Evolutionary conservation across 1,284 basidiomycete genomes (phyloP), one percentile per base, ranked within the genome.

Genomic region (Farysia itapuensis): DNA sequence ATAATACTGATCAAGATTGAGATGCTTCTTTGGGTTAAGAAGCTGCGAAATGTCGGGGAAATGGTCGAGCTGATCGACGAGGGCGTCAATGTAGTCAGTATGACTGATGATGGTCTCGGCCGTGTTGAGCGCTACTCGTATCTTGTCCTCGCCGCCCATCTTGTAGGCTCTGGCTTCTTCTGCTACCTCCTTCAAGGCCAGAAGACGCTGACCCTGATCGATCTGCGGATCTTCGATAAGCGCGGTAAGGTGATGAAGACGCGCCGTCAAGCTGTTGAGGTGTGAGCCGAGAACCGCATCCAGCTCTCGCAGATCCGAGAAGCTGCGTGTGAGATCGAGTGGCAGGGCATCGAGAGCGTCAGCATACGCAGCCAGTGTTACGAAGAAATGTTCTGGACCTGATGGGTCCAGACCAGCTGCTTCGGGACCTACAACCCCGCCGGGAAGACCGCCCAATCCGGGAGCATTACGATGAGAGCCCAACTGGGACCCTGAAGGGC

Each of bases 111-210:
- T 74, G 57, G 81, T 89, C 79, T 99, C 94, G 42, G 91, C 90
- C 9, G 93, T 93, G 65, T 88, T 88, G 64, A 88, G 90, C 9
- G 92, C 92, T 48, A 97, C 92, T 70, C 93, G 85, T 76, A 98
- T 97, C 82, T 98, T 98, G 84, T 99, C 94, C 77, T 98, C 95
- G 33, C 89, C 90, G 29, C 95, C 95, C 49, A 93, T 84, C 78
- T 92, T 92, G 80, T 96, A 89, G 36, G 88, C 84, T 30, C 84
- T 81, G 0, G 92, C 90, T 78, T 96, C 93, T 54, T 96, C 92
- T 9, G 92, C 90, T 69, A 96, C 91, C 76, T 95, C 90, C 51
- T 86, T 84, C 52, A 99, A 84, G 22, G 93, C 84, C 79, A 86
- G 84, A 40, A 97, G 85, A 29, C 92, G 84, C 65, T 90, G 84